Percentiles rank a stretch among this genome's conserved stretches.
Evolutionary conservation across 1,284 basidiomycete genomes (phyloP).

Genomic region (Trametes pubescens): DNA sequence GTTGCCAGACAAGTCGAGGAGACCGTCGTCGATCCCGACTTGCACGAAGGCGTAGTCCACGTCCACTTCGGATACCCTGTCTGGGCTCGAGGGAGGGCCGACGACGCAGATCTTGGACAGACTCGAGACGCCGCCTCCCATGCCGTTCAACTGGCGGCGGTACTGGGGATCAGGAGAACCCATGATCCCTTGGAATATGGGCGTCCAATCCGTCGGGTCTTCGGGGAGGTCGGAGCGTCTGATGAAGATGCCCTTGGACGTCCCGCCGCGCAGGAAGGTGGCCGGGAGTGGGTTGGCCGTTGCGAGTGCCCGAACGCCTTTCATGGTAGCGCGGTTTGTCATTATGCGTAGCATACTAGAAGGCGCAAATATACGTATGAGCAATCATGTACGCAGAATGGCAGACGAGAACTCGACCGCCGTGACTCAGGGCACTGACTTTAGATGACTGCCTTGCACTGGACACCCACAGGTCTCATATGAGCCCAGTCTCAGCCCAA

Average conservation of each 20-base stretch:
- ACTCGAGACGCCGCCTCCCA: slow-evolving; percentile 84
- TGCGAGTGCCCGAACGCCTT: background rate
- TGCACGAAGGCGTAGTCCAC: slow-evolving; percentile 72
- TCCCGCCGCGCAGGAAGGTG: slow-evolving; percentile 75
- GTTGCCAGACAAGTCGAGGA: slow-evolving; percentile 71
- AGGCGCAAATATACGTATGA: background rate
- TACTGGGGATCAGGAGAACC: slow-evolving; percentile 82
- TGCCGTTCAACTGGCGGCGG: slow-evolving; percentile 81
- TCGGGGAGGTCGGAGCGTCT: slow-evolving; percentile 59
- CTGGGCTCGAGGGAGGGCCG: slow-evolving; percentile 52
- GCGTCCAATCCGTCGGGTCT: slow-evolving; percentile 58
- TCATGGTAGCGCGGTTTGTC: background rate
- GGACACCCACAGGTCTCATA: too few relatives aligned
- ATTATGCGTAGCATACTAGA: background rate
- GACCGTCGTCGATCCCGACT: slow-evolving; percentile 62
- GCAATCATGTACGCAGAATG: too few relatives aligned
- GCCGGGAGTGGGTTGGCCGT: slow-evolving; percentile 60
- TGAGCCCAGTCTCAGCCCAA: too few relatives aligned
- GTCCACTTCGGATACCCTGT: slow-evolving; percentile 53
- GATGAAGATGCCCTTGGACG: slow-evolving; percentile 82
- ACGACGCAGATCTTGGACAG: slow-evolving; percentile 85
- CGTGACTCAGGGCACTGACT: too few relatives aligned
- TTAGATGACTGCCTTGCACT: too few relatives aligned
- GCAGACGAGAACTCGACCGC: too few relatives aligned
- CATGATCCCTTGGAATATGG: slow-evolving; percentile 80